Base-by-base conservation (phyloP, 176 grass and related monocot genomes). In the Carex myosuroides region DNA sequence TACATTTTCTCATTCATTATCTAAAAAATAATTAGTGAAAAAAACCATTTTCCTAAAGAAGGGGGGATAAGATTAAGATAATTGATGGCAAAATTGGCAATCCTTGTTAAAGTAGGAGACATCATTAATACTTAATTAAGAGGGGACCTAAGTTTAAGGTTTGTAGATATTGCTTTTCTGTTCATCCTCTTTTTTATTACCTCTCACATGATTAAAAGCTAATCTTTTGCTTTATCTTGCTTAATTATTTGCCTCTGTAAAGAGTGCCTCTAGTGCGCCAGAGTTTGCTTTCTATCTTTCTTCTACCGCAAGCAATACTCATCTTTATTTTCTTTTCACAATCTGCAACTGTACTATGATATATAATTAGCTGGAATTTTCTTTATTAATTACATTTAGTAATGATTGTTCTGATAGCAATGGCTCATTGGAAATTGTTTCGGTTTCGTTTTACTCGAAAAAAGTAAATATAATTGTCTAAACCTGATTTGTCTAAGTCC, bases 131-230 rank as follows among this genome's bases (percentile, higher is more conserved):
- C n/a, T 39, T 24, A 24, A 24, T 53, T 54, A 54, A 55, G 46
- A 30, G 46, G 46, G 72, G 33, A 76, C 46, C 72, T 0, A 54
- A 32, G 72, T 54, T 48, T 55, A 76, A 76, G 72, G 72, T 76
- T 53, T 75, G 30, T 1, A 52, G 61, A 50, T 65, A 46, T 82
- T 16, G 12, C 59, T 82, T 64, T 81, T 24, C 13, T 24, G 20
- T 50, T 74, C 22, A 22, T 76, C 6, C 22, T 29, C 48, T 22
- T 79, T 57, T 57, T 30, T 80, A 61, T n/a, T 37, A 42, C 67
- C 37, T 44, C 37, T 60, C 55, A 66, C 80, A 82, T 82, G 80
- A 52, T 66, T 30, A 52, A 82, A 82, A 82, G 80, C 60, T 16
- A 64, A 82, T 67, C 60, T 67, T 66, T 67, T 13, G 60, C 80